Evolutionary conservation across 2,329 filamentous ascomycete species (phyloP).

Genomic region (Elsinoe australis): DNA sequence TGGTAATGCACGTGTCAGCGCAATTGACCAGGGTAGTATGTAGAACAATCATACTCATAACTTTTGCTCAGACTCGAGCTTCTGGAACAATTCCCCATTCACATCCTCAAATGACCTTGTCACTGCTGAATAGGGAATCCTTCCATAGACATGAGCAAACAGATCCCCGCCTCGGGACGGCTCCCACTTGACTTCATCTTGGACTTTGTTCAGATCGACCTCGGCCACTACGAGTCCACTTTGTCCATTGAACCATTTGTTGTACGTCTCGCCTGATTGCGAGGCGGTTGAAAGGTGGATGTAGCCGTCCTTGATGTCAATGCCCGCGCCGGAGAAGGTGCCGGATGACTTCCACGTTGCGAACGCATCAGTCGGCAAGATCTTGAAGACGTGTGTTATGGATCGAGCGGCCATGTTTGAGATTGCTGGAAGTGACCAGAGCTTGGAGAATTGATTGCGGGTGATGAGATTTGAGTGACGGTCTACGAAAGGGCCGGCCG

Average conservation of each 20-base stretch:
- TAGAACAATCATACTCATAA: too few relatives aligned
- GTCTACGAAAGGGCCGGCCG: neutral
- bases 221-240: slow-evolving; percentile 19
- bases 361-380: slow-evolving; percentile 19
- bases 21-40: too few relatives aligned
- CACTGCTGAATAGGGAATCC: slow-evolving; percentile 4
- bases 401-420: neutral
- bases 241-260: slow-evolving; percentile 17
- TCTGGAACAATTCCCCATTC: neutral
- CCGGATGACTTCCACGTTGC: slow-evolving; percentile 12
- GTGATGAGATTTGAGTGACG: too few relatives aligned
- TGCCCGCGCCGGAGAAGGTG: slow-evolving; percentile 19
- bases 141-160: slow-evolving; percentile 20
- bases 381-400: slow-evolving; percentile 18
- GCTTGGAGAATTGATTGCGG: neutral
- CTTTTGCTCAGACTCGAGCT: neutral
- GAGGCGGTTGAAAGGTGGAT: slow-evolving; percentile 20
- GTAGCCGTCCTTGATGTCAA: slow-evolving; percentile 21
- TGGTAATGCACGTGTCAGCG: too few relatives aligned
- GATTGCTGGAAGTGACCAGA: neutral
- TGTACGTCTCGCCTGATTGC: slow-evolving; percentile 19
- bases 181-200: slow-evolving; percentile 20
- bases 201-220: slow-evolving; percentile 18
- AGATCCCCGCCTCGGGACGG: slow-evolving; percentile 15
- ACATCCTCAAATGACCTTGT: neutral